These are phyloP conservation scores for Chenopodium berlandieri DNA, from an alignment of 148 eudicot species.

Conservation along the genomic window DNA sequence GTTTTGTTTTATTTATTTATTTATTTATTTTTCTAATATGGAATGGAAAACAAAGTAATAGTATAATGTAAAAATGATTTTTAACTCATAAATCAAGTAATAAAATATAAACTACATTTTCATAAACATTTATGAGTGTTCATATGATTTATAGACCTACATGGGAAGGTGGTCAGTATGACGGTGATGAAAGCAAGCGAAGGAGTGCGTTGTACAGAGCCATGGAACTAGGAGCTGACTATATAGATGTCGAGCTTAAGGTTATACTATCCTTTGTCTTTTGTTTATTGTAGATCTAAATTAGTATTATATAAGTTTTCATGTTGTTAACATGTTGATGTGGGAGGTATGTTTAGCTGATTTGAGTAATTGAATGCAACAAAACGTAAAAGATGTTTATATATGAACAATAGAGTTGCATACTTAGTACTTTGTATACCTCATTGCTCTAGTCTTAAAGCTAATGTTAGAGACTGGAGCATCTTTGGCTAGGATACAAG, in stretches of 20 bases:
- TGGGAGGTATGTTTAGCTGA: too few relatives aligned
- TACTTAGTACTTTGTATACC: too few relatives aligned
- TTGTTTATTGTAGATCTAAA: neutral
- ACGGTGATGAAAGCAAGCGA: conserved; percentile 51
- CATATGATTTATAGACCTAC: conserved; percentile 40
- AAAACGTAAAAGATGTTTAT: neutral
- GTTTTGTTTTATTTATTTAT: too few relatives aligned
- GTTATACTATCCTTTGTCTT: conserved; percentile 26
- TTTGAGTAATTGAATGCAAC: neutral
- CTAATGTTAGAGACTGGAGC: too few relatives aligned
- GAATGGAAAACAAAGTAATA: too few relatives aligned
- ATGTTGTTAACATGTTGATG: too few relatives aligned
- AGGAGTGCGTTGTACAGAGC: conserved; percentile 44
- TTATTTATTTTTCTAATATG: too few relatives aligned
- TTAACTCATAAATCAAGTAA: too few relatives aligned
- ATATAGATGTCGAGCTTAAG: conserved; percentile 71
- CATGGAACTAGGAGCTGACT: conserved; percentile 63
- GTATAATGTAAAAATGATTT: too few relatives aligned
- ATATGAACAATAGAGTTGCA: neutral
- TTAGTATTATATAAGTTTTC: too few relatives aligned
- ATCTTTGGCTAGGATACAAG: too few relatives aligned
- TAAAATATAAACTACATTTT: neutral
- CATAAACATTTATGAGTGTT: neutral
- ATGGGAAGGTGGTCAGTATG: conserved; percentile 59
- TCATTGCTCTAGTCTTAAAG: too few relatives aligned